These are phyloP conservation scores for Dactylellina sp. DNA, from an alignment of 2,329 filamentous ascomycete genomes.

Conservation along the genomic window DNA sequence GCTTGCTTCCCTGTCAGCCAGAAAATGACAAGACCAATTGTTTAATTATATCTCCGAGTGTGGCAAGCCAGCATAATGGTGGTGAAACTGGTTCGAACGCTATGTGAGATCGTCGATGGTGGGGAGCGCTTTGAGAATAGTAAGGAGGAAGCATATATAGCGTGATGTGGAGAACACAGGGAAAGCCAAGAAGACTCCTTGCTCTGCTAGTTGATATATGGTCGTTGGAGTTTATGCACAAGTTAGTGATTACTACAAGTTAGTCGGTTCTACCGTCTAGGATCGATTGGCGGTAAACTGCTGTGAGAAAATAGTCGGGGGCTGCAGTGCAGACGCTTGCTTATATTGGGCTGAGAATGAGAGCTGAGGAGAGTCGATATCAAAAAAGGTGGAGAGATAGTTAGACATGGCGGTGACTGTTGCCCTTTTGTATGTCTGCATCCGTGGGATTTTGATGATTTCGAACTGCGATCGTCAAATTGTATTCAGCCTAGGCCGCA, in stretches of 20 bases:
- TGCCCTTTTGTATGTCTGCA: constrained; percentile 19
- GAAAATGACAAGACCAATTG: background rate
- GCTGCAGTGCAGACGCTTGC: background rate
- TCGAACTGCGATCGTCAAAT: constrained; percentile 10
- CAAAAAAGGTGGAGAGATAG: too few relatives aligned
- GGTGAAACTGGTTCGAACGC: constrained; percentile 5
- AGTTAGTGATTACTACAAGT: too few relatives aligned
- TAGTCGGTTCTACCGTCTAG: too few relatives aligned
- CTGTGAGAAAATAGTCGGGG: too few relatives aligned
- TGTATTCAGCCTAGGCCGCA: constrained; percentile 11
- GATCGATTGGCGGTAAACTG: too few relatives aligned
- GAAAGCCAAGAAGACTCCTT: constrained; percentile 10
- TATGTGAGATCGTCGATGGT: background rate
- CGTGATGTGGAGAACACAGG: constrained; percentile 23
- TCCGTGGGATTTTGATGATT: constrained; percentile 11
- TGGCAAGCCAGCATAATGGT: constrained; percentile 1
- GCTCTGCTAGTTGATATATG: background rate
- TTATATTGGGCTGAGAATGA: constrained; percentile 3
- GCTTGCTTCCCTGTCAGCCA: background rate
- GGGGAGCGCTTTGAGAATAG: constrained; percentile 1
- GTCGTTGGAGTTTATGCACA: too few relatives aligned
- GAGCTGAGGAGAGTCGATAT: constrained; percentile 14
- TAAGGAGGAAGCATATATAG: background rate
- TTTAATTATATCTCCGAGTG: constrained; percentile 20
- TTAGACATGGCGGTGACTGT: constrained; percentile 4